Conservation (phyloP, 2,329 filamentous ascomycete genomes). For the Paraphaeosphaeria sporulosa region DNA sequence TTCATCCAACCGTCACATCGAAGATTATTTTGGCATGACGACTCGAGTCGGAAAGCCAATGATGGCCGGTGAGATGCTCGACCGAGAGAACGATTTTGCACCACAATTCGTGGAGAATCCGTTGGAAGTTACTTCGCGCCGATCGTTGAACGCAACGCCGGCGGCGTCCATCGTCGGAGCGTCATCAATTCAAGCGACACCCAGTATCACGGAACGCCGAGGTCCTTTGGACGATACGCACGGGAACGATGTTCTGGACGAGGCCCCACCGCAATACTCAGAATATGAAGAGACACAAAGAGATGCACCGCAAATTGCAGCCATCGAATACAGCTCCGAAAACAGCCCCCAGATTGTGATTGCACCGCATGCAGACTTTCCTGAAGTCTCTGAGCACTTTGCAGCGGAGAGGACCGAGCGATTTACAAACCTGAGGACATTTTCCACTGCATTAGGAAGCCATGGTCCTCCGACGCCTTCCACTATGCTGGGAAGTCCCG, state of each 20-base stretch:
- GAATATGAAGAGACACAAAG: conserved; percentile 9
- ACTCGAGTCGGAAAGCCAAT: neutral
- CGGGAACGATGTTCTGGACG: conserved; percentile 18
- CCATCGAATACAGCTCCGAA: conserved; percentile 27
- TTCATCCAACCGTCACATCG: neutral
- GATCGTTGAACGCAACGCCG: neutral
- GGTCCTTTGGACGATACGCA: conserved; percentile 12
- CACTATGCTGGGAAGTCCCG: conserved; percentile 12
- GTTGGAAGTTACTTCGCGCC: conserved; percentile 15
- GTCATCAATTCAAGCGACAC: conserved; percentile 13
- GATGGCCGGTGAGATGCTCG: too few relatives aligned
- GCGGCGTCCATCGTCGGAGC: neutral
- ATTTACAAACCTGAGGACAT: conserved; percentile 3
- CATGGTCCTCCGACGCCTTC: conserved; percentile 11
- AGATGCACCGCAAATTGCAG: conserved; percentile 20
- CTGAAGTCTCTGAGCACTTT: conserved; percentile 20
- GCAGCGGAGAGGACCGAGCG: conserved; percentile 9
- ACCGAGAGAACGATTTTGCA: conserved; percentile 19
- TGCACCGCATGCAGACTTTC: conserved; percentile 15
- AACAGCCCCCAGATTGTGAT: conserved; percentile 27
- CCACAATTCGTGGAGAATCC: conserved; percentile 23
- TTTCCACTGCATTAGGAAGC: conserved; percentile 9
- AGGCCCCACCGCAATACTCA: conserved; percentile 31
- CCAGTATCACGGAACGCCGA: conserved; percentile 10
- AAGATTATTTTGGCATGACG: neutral